Conservation (phyloP, 2,329 filamentous ascomycete genomes). For the Colletotrichum sp. region DNA sequence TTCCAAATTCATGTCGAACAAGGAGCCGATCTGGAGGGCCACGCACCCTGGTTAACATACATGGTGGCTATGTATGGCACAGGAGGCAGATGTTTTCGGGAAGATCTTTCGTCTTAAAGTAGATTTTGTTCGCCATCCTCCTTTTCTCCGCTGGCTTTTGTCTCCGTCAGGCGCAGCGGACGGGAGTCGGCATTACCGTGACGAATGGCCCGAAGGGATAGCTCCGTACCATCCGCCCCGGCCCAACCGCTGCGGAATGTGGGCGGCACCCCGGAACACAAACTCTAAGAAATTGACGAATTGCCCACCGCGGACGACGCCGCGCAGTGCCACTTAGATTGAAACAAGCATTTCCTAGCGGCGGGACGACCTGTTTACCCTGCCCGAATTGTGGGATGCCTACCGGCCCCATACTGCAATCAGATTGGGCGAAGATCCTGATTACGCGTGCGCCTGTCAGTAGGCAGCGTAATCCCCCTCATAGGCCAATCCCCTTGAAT, state of each 20-base stretch:
- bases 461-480: background rate
- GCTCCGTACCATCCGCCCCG: background rate
- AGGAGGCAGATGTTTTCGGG: background rate
- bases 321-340: background rate
- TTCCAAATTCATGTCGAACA: background rate
- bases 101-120: background rate
- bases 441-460: constrained; percentile 8
- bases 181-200: background rate
- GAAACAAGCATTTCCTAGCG: background rate
- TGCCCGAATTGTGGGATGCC: background rate
- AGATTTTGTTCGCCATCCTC: background rate
- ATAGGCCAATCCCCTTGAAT: background rate
- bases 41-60: background rate
- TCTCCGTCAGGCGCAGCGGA: background rate
- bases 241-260: background rate
- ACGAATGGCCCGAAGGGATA: background rate
- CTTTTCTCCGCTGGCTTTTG: background rate
- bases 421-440: background rate
- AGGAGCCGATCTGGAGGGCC: background rate
- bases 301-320: background rate
- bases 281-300: background rate
- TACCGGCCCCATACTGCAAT: background rate
- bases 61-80: background rate
- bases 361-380: background rate
- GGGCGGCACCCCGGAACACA: background rate